Evolutionary conservation across 805 yeast species (phyloP).

Genomic region (Ogataea haglerorum): DNA sequence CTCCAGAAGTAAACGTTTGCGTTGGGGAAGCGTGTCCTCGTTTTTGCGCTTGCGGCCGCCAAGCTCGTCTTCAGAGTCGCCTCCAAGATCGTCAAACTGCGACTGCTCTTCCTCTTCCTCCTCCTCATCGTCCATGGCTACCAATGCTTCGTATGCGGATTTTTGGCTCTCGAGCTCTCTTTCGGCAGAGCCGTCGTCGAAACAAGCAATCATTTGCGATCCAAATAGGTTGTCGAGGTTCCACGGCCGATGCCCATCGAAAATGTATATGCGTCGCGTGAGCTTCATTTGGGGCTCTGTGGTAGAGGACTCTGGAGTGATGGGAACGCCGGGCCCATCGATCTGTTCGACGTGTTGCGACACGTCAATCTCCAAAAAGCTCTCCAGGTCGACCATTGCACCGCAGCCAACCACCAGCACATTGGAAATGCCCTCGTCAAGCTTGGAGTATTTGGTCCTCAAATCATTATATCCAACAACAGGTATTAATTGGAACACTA

Average conservation of each 20-base stretch:
- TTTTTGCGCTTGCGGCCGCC: conserved; percentile 27
- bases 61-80: conserved; percentile 31
- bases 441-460: conserved; percentile 52
- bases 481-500: conserved; percentile 86
- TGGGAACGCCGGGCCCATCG: conserved; percentile 14
- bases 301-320: conserved; percentile 26
- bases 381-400: conserved; percentile 81
- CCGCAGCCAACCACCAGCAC: conserved; percentile 90
- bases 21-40: conserved; percentile 33
- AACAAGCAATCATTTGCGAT: conserved; percentile 68
- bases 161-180: conserved; percentile 53
- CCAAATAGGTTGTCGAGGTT: conserved; percentile 90
- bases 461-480: conserved; percentile 88
- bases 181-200: conserved; percentile 81
- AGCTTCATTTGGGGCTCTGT: conserved; percentile 32
- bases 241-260: conserved; percentile 97
- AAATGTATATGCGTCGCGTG: conserved; percentile 65
- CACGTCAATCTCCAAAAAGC: conserved; percentile 62
- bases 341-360: conserved; percentile 44
- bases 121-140: conserved; percentile 38
- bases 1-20: conserved; percentile 37
- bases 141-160: conserved; percentile 56
- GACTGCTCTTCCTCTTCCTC: conserved; percentile 36
- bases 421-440: conserved; percentile 74
- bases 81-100: conserved; percentile 24